Evolutionary conservation across 805 yeast genomes (phyloP).

Genomic region (Lipomyces kockii): DNA sequence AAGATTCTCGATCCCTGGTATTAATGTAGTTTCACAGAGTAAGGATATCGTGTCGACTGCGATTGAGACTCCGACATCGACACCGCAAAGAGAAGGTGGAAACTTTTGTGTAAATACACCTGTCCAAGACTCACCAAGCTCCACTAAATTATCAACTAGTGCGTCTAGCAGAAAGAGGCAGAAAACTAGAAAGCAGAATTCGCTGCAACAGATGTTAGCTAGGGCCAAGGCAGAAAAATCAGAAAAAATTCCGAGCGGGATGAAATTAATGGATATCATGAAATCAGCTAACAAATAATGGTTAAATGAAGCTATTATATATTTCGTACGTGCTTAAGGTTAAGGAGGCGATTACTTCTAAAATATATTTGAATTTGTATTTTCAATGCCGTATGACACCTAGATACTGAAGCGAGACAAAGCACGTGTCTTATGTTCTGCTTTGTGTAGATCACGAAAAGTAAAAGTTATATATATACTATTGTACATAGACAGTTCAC

Average conservation of each 20-base stretch:
- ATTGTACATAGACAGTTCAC: neutral
- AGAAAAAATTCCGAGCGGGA: constrained; percentile 8
- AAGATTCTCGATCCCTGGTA: constrained; percentile 19
- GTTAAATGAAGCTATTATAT: neutral
- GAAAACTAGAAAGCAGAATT: constrained; percentile 32
- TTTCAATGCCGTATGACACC: neutral
- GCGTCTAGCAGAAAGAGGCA: constrained; percentile 31
- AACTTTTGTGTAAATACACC: neutral
- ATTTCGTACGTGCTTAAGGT: neutral
- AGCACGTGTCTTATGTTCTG: too few species aligned
- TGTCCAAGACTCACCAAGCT: constrained; percentile 1
- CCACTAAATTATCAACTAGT: constrained; percentile 16
- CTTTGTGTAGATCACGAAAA: too few species aligned
- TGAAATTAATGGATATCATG: constrained; percentile 31
- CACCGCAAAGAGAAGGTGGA: constrained; percentile 2
- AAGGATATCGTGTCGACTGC: neutral
- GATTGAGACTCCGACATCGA: neutral
- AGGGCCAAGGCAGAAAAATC: constrained; percentile 31
- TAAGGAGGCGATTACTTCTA: neutral
- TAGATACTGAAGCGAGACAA: too few species aligned
- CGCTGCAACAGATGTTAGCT: constrained; percentile 32
- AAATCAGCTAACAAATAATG: constrained; percentile 3
- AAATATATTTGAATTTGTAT: neutral
- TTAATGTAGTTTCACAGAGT: neutral
- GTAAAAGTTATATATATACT: neutral